A percentile compares a stretch with the other conserved stretches of the same genome.
These are phyloP conservation scores for Eucalyptus pauciflora DNA, from an alignment of 345 rosid species.

Conservation along the genomic window DNA sequence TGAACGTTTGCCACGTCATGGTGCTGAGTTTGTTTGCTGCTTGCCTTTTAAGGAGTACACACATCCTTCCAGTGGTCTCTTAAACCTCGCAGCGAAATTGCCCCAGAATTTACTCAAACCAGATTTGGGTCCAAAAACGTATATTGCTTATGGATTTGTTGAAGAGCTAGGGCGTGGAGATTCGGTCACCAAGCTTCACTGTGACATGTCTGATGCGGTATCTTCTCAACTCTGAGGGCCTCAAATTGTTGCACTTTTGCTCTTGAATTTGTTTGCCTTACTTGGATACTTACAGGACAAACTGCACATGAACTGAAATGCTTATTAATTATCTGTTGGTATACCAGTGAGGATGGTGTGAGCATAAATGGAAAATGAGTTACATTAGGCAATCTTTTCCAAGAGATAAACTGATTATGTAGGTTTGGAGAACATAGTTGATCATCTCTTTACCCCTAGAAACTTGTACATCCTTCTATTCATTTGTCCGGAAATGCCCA, in stretches of 20 bases:
- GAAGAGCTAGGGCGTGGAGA: slow-evolving; percentile 81
- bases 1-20: slow-evolving; percentile 56
- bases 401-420: neutral
- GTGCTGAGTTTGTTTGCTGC: slow-evolving; percentile 46
- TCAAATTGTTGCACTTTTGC: neutral
- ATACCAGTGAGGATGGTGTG: neutral
- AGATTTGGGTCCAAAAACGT: slow-evolving; percentile 83
- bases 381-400: neutral
- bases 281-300: neutral
- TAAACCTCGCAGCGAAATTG: slow-evolving; percentile 52
- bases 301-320: neutral
- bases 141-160: slow-evolving; percentile 59
- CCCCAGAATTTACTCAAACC: slow-evolving; percentile 47
- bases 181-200: slow-evolving; percentile 85
- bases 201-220: slow-evolving; percentile 90
- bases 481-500: neutral
- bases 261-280: neutral
- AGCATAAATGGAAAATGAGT: neutral
- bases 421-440: neutral
- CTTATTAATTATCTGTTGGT: neutral
- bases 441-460: neutral
- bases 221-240: neutral
- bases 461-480: neutral
- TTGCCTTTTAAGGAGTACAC: slow-evolving; percentile 74
- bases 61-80: slow-evolving; percentile 44